Conservation (phyloP, 345 rosid species). For the Durio zibethinus region DNA sequence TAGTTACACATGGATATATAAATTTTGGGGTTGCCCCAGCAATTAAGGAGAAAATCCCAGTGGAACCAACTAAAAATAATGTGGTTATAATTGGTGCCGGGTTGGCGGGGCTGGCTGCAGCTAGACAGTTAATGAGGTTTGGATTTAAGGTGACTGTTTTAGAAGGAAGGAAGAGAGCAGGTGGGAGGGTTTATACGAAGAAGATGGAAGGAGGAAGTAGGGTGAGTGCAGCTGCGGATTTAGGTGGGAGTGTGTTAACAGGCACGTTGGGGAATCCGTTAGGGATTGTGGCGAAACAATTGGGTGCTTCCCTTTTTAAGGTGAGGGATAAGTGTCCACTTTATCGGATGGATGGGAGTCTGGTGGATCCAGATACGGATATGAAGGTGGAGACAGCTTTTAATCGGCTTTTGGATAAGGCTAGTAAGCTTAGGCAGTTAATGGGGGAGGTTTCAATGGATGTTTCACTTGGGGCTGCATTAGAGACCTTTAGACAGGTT, state of each 20-base stretch:
- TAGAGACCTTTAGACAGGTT: conserved; percentile 81
- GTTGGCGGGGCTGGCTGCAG: conserved; percentile 82
- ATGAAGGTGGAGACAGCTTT: conserved; percentile 81
- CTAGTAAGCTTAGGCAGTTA: conserved; percentile 82
- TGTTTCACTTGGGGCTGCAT: conserved; percentile 86
- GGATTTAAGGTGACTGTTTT: conserved; percentile 87
- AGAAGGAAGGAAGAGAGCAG: conserved; percentile 98
- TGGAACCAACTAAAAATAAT: conserved; percentile 46
- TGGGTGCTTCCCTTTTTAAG: conserved; percentile 70
- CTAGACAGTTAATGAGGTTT: conserved; percentile 79
- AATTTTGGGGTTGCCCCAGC: conserved; percentile 85
- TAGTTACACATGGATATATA: conserved; percentile 72
- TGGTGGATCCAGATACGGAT: conserved; percentile 71
- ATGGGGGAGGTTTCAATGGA: conserved; percentile 95
- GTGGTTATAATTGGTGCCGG: conserved; percentile 88
- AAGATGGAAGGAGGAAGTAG: conserved; percentile 87
- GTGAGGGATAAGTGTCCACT: conserved; percentile 95
- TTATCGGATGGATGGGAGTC: conserved; percentile 70
- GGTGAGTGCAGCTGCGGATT: conserved; percentile 78
- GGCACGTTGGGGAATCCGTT: conserved; percentile 93
- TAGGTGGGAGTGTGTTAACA: conserved; percentile 95
- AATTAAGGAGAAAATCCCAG: conserved; percentile 61
- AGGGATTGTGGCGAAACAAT: conserved; percentile 82
- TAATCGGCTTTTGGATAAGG: conserved; percentile 80
- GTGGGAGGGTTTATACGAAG: conserved; percentile 93